Conservation (phyloP, 2,329 filamentous ascomycete species). For the Gremmenia infestans region DNA sequence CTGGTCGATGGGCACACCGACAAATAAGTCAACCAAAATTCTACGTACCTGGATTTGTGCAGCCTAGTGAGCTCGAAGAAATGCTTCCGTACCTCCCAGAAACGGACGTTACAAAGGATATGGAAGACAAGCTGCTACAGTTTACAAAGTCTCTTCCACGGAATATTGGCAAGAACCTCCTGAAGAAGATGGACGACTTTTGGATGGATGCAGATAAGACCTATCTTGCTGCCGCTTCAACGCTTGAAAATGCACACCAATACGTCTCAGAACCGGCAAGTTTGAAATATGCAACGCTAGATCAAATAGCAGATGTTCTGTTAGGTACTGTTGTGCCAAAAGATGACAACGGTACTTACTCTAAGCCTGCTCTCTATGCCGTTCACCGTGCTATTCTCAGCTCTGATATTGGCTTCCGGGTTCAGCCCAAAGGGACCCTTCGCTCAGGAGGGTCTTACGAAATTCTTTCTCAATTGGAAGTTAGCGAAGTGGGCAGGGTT, state of each 20-base stretch:
- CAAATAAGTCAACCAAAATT: constrained; percentile 35
- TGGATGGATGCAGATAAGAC: constrained; percentile 39
- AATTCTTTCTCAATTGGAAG: constrained; percentile 52
- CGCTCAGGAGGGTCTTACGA: constrained; percentile 56
- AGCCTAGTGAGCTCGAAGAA: constrained; percentile 36
- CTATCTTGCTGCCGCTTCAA: constrained; percentile 41
- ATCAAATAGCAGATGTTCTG: constrained; percentile 40
- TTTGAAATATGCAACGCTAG: constrained; percentile 38
- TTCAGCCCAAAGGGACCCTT: constrained; percentile 40
- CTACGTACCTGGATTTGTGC: constrained; percentile 41
- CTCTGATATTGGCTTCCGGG: constrained; percentile 58
- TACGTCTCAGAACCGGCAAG: constrained; percentile 37
- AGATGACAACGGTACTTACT: constrained; percentile 34
- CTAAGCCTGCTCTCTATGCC: constrained; percentile 56
- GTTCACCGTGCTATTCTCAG: constrained; percentile 60
- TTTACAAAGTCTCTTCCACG: constrained; percentile 40
- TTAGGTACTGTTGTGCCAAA: constrained; percentile 26
- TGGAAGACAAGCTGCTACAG: constrained; percentile 33
- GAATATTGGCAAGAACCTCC: constrained; percentile 39
- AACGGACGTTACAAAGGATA: constrained; percentile 30
- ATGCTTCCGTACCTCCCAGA: constrained; percentile 42
- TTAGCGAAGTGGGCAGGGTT: constrained; percentile 46
- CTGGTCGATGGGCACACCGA: constrained; percentile 43
- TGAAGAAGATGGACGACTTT: constrained; percentile 39
- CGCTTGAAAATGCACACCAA: constrained; percentile 45